Percentiles rank a stretch among this genome's conserved stretches.
These are phyloP conservation scores for Hsuehochloa calcarea DNA, from an alignment of 176 grass and related monocot species.

Conservation along the genomic window DNA sequence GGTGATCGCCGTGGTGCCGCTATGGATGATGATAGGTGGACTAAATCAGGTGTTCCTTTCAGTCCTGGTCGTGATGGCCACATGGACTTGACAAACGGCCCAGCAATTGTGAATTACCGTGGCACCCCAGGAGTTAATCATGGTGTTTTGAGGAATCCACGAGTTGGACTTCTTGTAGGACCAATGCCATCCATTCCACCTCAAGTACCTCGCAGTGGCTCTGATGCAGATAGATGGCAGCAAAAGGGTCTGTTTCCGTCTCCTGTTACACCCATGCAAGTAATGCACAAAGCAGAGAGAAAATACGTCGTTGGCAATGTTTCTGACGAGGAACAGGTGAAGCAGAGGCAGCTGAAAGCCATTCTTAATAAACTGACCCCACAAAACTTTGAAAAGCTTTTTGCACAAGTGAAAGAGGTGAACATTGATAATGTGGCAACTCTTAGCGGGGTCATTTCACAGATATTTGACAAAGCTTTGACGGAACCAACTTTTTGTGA, in stretches of 20 bases:
- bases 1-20: slow-evolving; percentile 45
- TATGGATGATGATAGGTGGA: slow-evolving; percentile 79
- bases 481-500: slow-evolving; percentile 98
- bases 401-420: slow-evolving; percentile 71
- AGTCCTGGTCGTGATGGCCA: slow-evolving; percentile 62
- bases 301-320: slow-evolving; percentile 73
- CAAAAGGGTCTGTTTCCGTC: slow-evolving; percentile 82
- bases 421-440: slow-evolving; percentile 75
- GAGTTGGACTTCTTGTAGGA: slow-evolving; percentile 63
- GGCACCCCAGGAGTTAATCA: slow-evolving; percentile 57
- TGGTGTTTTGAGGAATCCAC: slow-evolving; percentile 70
- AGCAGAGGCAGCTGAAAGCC: slow-evolving; percentile 74
- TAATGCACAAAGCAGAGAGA: slow-evolving; percentile 84
- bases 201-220: slow-evolving; percentile 51
- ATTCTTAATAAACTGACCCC: slow-evolving; percentile 96
- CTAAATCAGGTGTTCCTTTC: slow-evolving; percentile 44
- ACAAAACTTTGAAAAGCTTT: slow-evolving; percentile 96
- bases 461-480: slow-evolving; percentile 98
- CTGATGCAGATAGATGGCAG: slow-evolving; percentile 90
- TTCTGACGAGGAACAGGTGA: slow-evolving; percentile 72
- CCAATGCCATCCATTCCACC: slow-evolving; percentile 42
- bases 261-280: slow-evolving; percentile 62
- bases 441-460: slow-evolving; percentile 80
- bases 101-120: slow-evolving; percentile 50
- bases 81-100: slow-evolving; percentile 46